Base-by-base conservation (phyloP, 768 basidiomycete species). In the Phlegmacium glaucopus region DNA sequence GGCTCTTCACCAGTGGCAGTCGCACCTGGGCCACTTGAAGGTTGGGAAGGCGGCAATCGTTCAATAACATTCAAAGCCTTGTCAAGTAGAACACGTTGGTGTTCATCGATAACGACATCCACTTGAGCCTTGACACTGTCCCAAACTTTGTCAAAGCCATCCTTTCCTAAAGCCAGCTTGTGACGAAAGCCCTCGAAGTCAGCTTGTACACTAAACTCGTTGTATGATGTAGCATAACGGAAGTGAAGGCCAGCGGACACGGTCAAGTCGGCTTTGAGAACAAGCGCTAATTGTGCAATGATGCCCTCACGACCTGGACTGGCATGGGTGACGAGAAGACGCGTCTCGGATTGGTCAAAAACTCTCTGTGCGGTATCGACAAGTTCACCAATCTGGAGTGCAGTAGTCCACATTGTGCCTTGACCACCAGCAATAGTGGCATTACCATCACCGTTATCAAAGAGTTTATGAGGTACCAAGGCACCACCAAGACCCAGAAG, bases 351-450 rank as follows among this genome's bases (percentile, higher is more conserved):
- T 22, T 81, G 81, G 65, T 99, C 96, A 62, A 82, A 94, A 42
- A 94, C 92, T 52, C 93, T 82, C 63, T 95, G 91, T 0, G 96
- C 92, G 3, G 94, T 98, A 66, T 98, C 96, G 39, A 98, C 88
- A 42, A 99, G 87, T 66, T 99, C 95, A 49, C 96, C 96, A 34
- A 99, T 90, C 66, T 99, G 96, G 18, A 99, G 79, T 4, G 92
- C 90, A 0, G 95, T 98, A 0, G 92, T 90, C 96, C 96, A 99
- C 86, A 98, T 95, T 15, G 94, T 98, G 26, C 96, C 96, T 60
- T 92, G 88, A 2, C 94, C 96, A 29, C 96, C 96, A 0, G 96
- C 95, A 53, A 99, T 96, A n/a, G 95, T 97, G 9, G 92, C 94
- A 38, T 73, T 83, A 3, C 94, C 95, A 40, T 95, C 91, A 0